Evolutionary conservation across 495 filamentous ascomycete species (phyloP).

Genomic region (Platismatia glauca): DNA sequence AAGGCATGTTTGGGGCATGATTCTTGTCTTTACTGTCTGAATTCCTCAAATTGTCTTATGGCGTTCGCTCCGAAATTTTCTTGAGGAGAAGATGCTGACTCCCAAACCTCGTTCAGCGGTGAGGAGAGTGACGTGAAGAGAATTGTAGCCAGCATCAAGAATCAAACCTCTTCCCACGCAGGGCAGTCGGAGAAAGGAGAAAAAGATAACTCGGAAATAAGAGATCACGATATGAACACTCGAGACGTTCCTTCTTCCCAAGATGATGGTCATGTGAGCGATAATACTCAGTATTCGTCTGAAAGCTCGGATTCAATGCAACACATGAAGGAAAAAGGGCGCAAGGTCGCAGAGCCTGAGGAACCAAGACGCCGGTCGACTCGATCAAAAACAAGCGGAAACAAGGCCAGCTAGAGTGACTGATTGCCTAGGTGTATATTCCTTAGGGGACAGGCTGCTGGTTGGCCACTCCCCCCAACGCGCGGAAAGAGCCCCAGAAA

Average conservation of each 20-base stretch:
- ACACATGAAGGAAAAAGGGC: not conserved
- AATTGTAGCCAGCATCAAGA: conserved; percentile 37
- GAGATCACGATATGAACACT: not conserved
- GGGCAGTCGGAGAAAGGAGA: not conserved
- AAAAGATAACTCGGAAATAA: not conserved
- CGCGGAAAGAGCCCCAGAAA: not conserved
- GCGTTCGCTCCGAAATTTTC: conserved; percentile 28
- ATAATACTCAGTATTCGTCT: conserved; percentile 22
- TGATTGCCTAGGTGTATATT: not conserved
- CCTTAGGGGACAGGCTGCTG: not conserved
- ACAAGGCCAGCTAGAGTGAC: not conserved
- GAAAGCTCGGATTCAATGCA: conserved; percentile 1
- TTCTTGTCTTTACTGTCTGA: not conserved
- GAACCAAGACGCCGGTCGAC: conserved; percentile 18
- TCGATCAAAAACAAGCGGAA: conserved; percentile 12
- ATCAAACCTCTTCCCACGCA: conserved; percentile 21
- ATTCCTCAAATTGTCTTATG: not conserved
- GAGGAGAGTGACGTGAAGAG: conserved; percentile 63
- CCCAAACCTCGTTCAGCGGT: conserved; percentile 24
- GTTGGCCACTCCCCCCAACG: not conserved
- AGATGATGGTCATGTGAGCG: conserved; percentile 15
- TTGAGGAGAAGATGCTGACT: not conserved
- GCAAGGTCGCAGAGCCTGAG: not conserved
- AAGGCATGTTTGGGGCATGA: not conserved
- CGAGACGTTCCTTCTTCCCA: not conserved